These are phyloP conservation scores for Colletotrichum tabaci DNA, from an alignment of 2,329 filamentous ascomycete species.

Conservation along the genomic window DNA sequence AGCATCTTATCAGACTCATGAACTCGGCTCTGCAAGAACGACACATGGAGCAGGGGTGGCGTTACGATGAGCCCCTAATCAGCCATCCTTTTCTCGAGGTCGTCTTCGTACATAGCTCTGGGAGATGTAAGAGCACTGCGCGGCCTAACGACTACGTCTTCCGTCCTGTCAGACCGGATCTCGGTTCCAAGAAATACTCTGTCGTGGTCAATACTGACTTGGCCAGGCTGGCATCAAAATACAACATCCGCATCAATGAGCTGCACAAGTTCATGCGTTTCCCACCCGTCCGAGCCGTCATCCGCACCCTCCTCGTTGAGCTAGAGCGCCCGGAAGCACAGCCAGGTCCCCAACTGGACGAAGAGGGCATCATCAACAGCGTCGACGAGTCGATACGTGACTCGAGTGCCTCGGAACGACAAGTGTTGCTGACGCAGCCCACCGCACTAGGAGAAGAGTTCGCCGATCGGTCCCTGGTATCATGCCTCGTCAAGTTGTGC, in stretches of 20 bases:
- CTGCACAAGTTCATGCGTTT: constrained; percentile 38
- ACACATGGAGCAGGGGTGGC: constrained; percentile 16
- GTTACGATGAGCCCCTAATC: constrained; percentile 19
- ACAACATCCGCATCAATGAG: constrained; percentile 17
- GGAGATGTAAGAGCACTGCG: background rate
- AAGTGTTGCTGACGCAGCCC: constrained; percentile 9
- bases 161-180: background rate
- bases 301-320: constrained; percentile 38
- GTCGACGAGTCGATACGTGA: constrained; percentile 1
- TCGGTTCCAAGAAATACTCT: background rate
- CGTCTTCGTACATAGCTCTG: background rate
- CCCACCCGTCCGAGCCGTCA: constrained; percentile 20
- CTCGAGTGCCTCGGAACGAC: constrained; percentile 9
- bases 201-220: constrained; percentile 28
- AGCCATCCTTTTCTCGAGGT: constrained; percentile 10
- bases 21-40: constrained; percentile 34
- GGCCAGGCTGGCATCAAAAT: constrained; percentile 11
- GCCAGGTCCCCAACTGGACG: constrained; percentile 6
- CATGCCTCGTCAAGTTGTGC: constrained; percentile 35
- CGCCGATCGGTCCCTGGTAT: constrained; percentile 22
- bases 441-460: constrained; percentile 11
- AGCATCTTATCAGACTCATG: constrained; percentile 24
- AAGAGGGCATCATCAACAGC: constrained; percentile 5
- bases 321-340: constrained; percentile 34
- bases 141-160: constrained; percentile 34